Evolutionary conservation across 768 basidiomycete species (phyloP), one percentile per base, ranked within the genome.

Genomic region (Tremella mesenterica): DNA sequence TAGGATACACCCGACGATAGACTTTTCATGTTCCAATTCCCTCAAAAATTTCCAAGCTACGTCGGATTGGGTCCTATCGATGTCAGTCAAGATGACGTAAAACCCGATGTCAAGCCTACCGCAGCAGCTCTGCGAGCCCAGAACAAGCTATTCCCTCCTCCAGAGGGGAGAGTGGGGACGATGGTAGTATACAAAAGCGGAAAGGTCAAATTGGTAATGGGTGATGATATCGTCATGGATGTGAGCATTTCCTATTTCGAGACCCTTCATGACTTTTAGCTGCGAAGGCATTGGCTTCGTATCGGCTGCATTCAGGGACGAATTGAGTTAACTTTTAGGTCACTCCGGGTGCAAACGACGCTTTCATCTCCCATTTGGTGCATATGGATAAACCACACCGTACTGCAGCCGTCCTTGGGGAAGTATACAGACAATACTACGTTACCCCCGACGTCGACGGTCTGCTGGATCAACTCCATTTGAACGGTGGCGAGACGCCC

Each of bases 21-120:
- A 18, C 74, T 93, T 3, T 93, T 86, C 65, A 84, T 90, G 61
- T 91, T 93, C 75, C 89, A 92, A 67, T 93, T 93, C 64, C 91
- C 91, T 0, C 71, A 77, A 8, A 86, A 88, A 0, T 91, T 95
- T 73, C 89, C 90, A 0, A 78, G 76, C 4, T 91, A 91, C 73
- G 54, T 76, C 1, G 75, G 80, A 6, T 64, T 75, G 6, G 57
- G 72, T 7, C 56, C 74, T 18, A 64, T 68, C 8, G 65, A 60
- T 28, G 45, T 57, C 23, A 75, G 77, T 44, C 68, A 76, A 36
- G 74, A 73, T 14, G 74, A 77, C 49, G 60, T 50, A n/a, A 57
- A 61, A 28, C 83, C 83, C 57, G 77, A 79, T 30, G 53, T 75
- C 8, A 73, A 63, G 48, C 65, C 64, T 12, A 62, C 54, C 44